phyloP scores from a whole-genome alignment of 768 basidiomycete genomes.

The Agaricus blazei region DNA sequence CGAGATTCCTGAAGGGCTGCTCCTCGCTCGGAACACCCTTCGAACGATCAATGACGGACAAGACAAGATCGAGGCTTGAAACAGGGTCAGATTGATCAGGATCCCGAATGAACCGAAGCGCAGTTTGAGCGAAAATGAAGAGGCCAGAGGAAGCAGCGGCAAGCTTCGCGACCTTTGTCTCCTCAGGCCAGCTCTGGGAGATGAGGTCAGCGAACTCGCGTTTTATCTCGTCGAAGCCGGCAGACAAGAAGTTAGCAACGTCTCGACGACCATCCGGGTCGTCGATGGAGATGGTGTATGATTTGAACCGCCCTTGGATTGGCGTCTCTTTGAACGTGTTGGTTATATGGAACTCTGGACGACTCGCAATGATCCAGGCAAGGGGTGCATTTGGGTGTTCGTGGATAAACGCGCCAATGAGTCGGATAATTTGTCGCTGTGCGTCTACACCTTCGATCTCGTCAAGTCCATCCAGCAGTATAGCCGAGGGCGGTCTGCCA shows the following conservation, averaged over 20 bases:
- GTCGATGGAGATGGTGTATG: not conserved
- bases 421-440: no score
- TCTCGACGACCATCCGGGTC: not conserved
- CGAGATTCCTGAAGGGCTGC: not conserved
- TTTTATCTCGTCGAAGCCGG: not conserved
- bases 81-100: not conserved
- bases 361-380: no score
- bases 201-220: not conserved
- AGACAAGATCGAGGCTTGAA: not conserved
- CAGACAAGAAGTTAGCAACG: not conserved
- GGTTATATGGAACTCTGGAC: no score
- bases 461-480: no score
- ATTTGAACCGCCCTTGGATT: no score
- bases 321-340: no score
- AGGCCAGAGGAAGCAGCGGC: not conserved
- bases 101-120: not conserved
- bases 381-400: no score
- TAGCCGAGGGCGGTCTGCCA: no score
- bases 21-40: not conserved
- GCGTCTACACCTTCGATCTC: no score
- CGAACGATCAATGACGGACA: not conserved
- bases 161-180: not conserved
- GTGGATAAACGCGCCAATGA: no score
- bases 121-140: not conserved
- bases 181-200: not conserved